These are phyloP conservation scores for Paragyromitra xinjiangensis DNA, from an alignment of 495 filamentous ascomycete genomes.

Conservation along the genomic window DNA sequence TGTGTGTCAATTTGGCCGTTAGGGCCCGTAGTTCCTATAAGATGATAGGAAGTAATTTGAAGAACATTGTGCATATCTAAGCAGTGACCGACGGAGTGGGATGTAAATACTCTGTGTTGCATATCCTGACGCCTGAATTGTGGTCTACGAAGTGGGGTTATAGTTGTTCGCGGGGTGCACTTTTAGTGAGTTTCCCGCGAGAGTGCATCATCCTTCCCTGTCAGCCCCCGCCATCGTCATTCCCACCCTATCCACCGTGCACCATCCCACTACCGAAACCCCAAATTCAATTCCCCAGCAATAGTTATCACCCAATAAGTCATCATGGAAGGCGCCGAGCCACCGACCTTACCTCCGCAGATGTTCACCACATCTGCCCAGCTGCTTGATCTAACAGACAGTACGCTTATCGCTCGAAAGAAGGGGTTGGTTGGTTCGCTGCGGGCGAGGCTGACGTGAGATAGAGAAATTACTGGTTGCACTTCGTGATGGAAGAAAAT, in stretches of 20 bases:
- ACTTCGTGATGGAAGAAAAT: constrained; percentile 89
- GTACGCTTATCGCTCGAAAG: constrained; percentile 65
- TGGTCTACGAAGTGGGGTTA: neutral
- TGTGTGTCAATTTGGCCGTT: neutral
- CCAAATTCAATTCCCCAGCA: constrained; percentile 19
- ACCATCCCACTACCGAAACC: constrained; percentile 25
- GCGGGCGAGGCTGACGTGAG: constrained; percentile 16
- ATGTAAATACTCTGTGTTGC: too few relatives aligned
- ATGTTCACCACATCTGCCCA: constrained; percentile 99
- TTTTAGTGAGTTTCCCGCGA: constrained; percentile 5
- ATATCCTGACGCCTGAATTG: neutral
- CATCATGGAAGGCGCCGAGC: constrained; percentile 59
- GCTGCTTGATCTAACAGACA: constrained; percentile 93
- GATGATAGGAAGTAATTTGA: too few relatives aligned
- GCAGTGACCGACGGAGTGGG: too few relatives aligned
- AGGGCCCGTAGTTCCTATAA: neutral
- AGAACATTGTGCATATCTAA: too few relatives aligned
- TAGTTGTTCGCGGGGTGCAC: neutral
- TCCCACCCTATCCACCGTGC: constrained; percentile 17
- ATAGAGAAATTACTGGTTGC: constrained; percentile 91
- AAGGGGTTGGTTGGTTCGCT: constrained; percentile 19
- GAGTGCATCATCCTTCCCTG: constrained; percentile 30
- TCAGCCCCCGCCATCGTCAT: constrained; percentile 41
- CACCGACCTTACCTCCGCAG: constrained; percentile 74
- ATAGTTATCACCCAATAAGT: constrained; percentile 21